These are phyloP conservation scores for Nyctanthes arbortristis DNA, from an alignment of 257 asterid species.

Conservation along the genomic window DNA sequence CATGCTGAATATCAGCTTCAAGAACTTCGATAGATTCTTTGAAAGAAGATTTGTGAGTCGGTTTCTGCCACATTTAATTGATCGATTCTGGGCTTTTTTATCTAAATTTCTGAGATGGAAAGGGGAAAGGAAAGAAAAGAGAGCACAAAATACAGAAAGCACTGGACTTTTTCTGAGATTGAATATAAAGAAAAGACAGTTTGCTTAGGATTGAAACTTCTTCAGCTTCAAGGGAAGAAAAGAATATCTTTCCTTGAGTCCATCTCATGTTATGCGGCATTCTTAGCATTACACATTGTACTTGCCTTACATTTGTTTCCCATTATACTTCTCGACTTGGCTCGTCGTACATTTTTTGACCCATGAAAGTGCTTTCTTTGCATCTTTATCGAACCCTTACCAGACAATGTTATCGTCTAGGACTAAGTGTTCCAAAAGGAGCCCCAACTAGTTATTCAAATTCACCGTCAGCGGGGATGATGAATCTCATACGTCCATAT, in stretches of 20 bases:
- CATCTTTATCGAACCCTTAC: no score
- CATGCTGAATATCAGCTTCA: slow-evolving; percentile 77
- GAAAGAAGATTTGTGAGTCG: slow-evolving; percentile 41
- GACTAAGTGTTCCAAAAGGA: no score
- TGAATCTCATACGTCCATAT: no score
- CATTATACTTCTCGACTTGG: no score
- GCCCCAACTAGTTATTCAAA: no score
- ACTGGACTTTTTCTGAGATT: slow-evolving; percentile 17
- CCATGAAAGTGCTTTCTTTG: no score
- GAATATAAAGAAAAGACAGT: slow-evolving; percentile 13
- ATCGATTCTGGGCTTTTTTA: slow-evolving; percentile 19
- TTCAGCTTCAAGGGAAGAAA: slow-evolving; percentile 51
- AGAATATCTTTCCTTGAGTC: slow-evolving; percentile 50
- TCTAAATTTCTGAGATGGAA: neutral
- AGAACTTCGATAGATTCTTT: slow-evolving; percentile 64
- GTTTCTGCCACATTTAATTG: slow-evolving; percentile 53
- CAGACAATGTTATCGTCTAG: no score
- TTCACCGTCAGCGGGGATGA: no score
- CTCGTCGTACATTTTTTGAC: no score
- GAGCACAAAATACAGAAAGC: slow-evolving; percentile 2
- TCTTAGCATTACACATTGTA: neutral
- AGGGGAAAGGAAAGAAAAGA: neutral
- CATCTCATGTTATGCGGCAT: slow-evolving; percentile 1
- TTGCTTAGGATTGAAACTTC: slow-evolving; percentile 52
- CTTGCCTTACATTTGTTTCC: neutral